A percentile compares a stretch with the other conserved stretches of the same genome.
These are phyloP conservation scores for Wallacemonas sp. DNA, from an alignment of 208 protist genomes.

Conservation along the genomic window DNA sequence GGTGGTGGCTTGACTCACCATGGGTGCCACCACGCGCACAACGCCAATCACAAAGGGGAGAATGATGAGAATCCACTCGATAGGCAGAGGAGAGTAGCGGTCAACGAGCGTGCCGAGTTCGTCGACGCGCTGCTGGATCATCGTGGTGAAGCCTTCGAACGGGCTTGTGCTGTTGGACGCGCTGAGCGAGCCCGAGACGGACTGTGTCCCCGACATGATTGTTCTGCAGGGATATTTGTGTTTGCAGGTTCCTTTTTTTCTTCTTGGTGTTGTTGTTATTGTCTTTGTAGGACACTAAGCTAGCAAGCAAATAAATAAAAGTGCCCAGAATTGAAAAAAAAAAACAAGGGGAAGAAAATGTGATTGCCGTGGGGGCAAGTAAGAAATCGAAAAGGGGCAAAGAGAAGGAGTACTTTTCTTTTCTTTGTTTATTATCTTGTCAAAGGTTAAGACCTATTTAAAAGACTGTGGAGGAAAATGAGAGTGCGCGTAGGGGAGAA, in stretches of 20 bases:
- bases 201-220: conserved; percentile 1
- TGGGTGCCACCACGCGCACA: conserved; percentile 28
- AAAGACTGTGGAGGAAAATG: no score
- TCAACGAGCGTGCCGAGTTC: conserved; percentile 23
- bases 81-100: conserved; percentile 18
- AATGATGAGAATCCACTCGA: conserved; percentile 30
- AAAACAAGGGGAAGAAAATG: conserved; percentile 2
- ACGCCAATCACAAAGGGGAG: conserved; percentile 29
- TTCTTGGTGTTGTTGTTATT: neutral
- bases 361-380: no score
- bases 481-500: no score
- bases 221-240: no score
- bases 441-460: no score
- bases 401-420: conserved; percentile 2
- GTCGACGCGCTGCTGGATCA: conserved; percentile 21
- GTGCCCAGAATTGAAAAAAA: neutral
- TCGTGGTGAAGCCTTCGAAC: neutral
- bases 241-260: no score
- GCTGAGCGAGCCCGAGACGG: conserved; percentile 12
- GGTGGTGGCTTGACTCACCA: neutral
- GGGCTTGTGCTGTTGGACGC: neutral
- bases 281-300: no score
- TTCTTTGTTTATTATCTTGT: neutral
- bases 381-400: conserved; percentile 1
- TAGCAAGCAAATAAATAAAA: no score